Base-by-base conservation (phyloP, 2,329 filamentous ascomycete species). In the Davidsoniella eucalypti region DNA sequence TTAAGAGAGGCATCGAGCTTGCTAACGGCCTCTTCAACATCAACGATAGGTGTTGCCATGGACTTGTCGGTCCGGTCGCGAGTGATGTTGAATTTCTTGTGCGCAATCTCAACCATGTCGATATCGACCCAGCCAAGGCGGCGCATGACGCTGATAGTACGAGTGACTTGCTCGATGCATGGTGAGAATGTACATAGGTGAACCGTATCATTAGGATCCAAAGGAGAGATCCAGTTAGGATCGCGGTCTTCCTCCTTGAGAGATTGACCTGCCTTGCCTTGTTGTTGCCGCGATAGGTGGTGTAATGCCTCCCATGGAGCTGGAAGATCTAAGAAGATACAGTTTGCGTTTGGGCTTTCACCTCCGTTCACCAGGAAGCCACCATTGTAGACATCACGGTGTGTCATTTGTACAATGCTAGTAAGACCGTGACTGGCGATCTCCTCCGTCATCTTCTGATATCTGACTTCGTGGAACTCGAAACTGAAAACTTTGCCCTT, bases 121-220 rank as follows among this genome's bases (percentile, higher is more conserved):
- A 96, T 93, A 52, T 90, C 83, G 8, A 87, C 75, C 92, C 92
- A 98, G 49, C 86, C 87, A 5, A 87, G 69, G 37, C 79, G 75
- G 49, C 90, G 81, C 64, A 98, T 73, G 10, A 78, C 76, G 9
- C 84, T 82, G 49, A 94, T 80, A 0, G 92, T 96, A 51, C 80
- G 78, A 49, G 84, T 87, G 18, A 93, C 90, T 67, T 98, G 92
- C 65, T 98, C 92, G 56, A 98, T 93, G 64, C 92, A 98, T 0
- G 92, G 92, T 1, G 84, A 93, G 67, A 98, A 98, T 0, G 87
- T 93, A 68, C 92, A 98, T 50, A 98, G 75, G 60, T 92, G 75
- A 1, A 82, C 77, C 4, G 82, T 74, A 40, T 76, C 73, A n/a
- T 73, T 71, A 0, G 85, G 79, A 56, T 92, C 81, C 9, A 96